Evolutionary conservation across 768 basidiomycete species (phyloP), one percentile per base, ranked within the genome.

Genomic region (Panus rudis): DNA sequence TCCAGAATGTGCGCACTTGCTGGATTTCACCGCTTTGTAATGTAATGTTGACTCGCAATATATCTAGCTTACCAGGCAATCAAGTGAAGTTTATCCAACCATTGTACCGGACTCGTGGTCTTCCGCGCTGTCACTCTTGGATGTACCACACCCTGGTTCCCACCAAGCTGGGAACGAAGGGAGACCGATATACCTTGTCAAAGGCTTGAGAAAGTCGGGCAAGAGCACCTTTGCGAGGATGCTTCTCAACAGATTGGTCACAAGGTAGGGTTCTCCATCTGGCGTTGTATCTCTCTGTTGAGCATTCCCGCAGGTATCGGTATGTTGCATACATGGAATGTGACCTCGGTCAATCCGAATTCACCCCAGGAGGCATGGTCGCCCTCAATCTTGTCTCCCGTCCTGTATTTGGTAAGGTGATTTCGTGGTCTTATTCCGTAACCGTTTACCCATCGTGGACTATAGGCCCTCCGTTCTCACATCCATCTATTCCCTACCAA

Each of bases 341-440:
- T 46, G 94, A 99, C 63, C 53, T 89, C 3, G 94, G 94, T 14
- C 94, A 99, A 63, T 85, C 91, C 3, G 93, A 97, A 61, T 94
- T 97, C 57, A 84, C 85, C 1, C 83, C 89, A 1, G 81, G 81
- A 0, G 94, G 92, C 0, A 74, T 89, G 64, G 84, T 96, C 11
- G 76, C 89, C 0, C 63, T 99, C 22, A 84, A 80, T 58, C 51
- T 94, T 1, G 51, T 96, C 13, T 76, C 81, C 7, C 56, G 58
- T 2, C 81, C 79, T 16, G 49, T 85, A 2, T 79, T 97, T 27
- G 94, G 92, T 89, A 52, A 31, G 66, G 52, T 39, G 32, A 48
- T 49, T 35, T 37, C 7, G 23, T 10, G 25, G 30, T 37, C 38
- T 42, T 5, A 17, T 4, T 44, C 16, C 28, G 2, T 25, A 40